Percentiles rank a stretch among this genome's conserved stretches.
These are phyloP conservation scores for Cystofilobasidium bisporidii DNA, from an alignment of 768 basidiomycete species.

Conservation along the genomic window DNA sequence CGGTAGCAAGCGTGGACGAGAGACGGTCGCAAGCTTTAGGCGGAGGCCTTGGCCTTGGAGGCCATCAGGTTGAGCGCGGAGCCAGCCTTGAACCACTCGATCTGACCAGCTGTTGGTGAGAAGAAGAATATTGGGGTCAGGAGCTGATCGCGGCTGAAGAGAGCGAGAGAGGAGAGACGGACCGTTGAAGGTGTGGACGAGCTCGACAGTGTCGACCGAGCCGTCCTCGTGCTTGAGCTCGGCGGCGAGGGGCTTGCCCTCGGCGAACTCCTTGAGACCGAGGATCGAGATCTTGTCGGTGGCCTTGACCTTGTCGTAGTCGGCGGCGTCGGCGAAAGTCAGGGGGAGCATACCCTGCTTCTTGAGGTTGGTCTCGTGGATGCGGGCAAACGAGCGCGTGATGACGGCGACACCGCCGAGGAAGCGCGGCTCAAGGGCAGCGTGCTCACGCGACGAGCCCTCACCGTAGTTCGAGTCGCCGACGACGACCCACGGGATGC, in stretches of 20 bases:
- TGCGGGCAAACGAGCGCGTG: conserved; percentile 90
- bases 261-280: conserved; percentile 78
- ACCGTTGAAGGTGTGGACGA: conserved; percentile 93
- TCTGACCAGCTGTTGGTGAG: no score
- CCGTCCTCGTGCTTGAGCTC: conserved; percentile 66
- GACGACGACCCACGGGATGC: conserved; percentile 93
- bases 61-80: conserved; percentile 64
- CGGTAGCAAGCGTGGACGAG: neutral
- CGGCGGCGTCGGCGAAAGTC: conserved; percentile 80
- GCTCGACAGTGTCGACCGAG: conserved; percentile 51
- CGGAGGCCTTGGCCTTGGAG: conserved; percentile 7
- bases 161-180: no score
- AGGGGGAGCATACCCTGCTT: conserved; percentile 80
- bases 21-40: neutral
- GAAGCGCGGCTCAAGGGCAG: conserved; percentile 89
- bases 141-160: no score
- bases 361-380: conserved; percentile 92
- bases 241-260: conserved; percentile 82
- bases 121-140: no score
- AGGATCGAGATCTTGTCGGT: conserved; percentile 80
- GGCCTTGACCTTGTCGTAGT: conserved; percentile 87
- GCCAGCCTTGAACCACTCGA: conserved; percentile 97
- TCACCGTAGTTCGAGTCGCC: conserved; percentile 83
- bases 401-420: conserved; percentile 94
- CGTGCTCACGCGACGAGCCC: conserved; percentile 96